Base-by-base conservation (phyloP, 306 rosid genomes). In the Pyrus bretschneideri region DNA sequence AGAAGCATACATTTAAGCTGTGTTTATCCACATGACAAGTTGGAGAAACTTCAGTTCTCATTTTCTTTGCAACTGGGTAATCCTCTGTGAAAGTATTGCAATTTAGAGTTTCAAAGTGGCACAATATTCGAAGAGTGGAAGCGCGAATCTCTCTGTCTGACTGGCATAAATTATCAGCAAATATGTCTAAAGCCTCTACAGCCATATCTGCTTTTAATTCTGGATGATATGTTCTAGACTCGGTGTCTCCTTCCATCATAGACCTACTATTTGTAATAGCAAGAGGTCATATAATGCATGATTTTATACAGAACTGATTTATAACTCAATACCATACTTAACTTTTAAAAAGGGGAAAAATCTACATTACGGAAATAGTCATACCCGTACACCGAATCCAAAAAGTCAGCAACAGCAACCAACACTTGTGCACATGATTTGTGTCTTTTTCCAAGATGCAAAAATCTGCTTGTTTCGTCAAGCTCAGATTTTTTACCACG, bases 391-490 rank as follows among this genome's bases (percentile, higher is more conserved):
- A 76, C 70, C 62, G 75, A 66, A 74, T 95, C 98, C 86, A 95
- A 87, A 83, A 86, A 88, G 51, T 81, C 87, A 87, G 96, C 96
- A 70, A 95, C 96, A 79, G 93, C 98, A 64, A 64, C 72, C 85
- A 95, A 76, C 30, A 92, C 89, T 60, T 74, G 92, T 63, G 88
- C 57, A 78, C 91, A 86, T 73, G 91, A 90, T 67, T 73, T 88
- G 58, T 92, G 87, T 78, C 84, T 87, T 76, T 82, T 89, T 57
- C 90, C 97, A 81, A 88, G 86, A 83, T 67, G 74, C 72, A 90
- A 75, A 81, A 89, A 70, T 77, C 78, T 89, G 61, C 66, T 80
- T 4, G 85, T 88, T 81, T 82, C 83, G 51, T 85, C 87, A 63
- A 72, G 67, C 80, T 75, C 83, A 64, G 30, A 72, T 61, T 62